Conservation (phyloP, 2,329 filamentous ascomycete species). For the Arthrobotrys sphaeroides region DNA sequence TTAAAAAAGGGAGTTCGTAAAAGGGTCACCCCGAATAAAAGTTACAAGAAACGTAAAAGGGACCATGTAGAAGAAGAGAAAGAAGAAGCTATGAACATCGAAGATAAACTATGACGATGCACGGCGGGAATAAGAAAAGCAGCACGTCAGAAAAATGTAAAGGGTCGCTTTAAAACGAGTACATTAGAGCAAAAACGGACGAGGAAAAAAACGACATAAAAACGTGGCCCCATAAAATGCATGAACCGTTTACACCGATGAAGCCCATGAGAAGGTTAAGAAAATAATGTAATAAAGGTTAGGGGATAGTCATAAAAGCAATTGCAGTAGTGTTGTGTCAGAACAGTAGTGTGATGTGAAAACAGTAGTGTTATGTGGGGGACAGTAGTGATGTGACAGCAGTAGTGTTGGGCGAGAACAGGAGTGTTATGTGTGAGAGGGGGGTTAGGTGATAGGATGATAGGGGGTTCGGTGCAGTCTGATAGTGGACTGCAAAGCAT, state of each 20-base stretch:
- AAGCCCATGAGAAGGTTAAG: slow-evolving; percentile 33
- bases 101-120: slow-evolving; percentile 53
- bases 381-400: not conserved
- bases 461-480: not conserved
- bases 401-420: not conserved
- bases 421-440: not conserved
- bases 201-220: slow-evolving; percentile 21
- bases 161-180: slow-evolving; percentile 42
- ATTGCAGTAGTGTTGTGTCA: too few species aligned
- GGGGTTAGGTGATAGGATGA: not conserved
- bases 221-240: slow-evolving; percentile 50
- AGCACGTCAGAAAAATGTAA: slow-evolving; percentile 49
- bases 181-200: slow-evolving; percentile 37
- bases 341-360: too few species aligned
- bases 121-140: slow-evolving; percentile 45
- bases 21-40: slow-evolving; percentile 44
- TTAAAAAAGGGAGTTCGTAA: slow-evolving; percentile 24
- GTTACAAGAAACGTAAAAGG: slow-evolving; percentile 54
- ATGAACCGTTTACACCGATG: slow-evolving; percentile 45
- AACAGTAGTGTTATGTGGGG: too few species aligned
- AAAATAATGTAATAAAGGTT: slow-evolving; percentile 26
- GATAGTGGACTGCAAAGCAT: not conserved
- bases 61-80: slow-evolving; percentile 53
- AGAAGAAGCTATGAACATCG: slow-evolving; percentile 50
- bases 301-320: not conserved